A percentile compares a stretch with the other conserved stretches of the same genome.
phyloP scores from a whole-genome alignment of 768 basidiomycete genomes.

The Leccinum incarnatum region DNA sequence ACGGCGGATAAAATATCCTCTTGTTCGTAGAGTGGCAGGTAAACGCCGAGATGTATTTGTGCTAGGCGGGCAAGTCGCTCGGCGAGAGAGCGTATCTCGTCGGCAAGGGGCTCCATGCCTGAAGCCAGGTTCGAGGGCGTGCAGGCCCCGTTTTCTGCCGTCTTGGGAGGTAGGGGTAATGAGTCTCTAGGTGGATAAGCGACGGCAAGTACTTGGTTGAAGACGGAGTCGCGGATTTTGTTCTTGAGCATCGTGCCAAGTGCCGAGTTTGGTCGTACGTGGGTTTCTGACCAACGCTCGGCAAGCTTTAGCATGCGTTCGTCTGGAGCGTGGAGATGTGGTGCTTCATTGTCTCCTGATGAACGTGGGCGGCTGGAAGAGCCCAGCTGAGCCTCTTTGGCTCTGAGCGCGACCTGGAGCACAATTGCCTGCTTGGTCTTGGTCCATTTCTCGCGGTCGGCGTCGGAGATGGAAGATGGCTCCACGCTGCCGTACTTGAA shows the following conservation, averaged over 20 bases:
- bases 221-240: conserved; percentile 62
- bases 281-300: conserved; percentile 66
- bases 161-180: conserved; percentile 28
- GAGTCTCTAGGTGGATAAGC: conserved; percentile 48
- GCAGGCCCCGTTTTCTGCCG: conserved; percentile 20
- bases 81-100: conserved; percentile 63
- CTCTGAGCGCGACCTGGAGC: conserved; percentile 73
- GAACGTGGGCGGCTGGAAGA: conserved; percentile 25
- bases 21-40: conserved; percentile 73
- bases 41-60: conserved; percentile 71
- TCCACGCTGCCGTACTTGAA: conserved; percentile 39
- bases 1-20: conserved; percentile 39
- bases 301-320: conserved; percentile 55
- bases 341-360: conserved; percentile 25
- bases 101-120: conserved; percentile 70
- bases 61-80: conserved; percentile 73
- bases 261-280: conserved; percentile 59
- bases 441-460: conserved; percentile 53
- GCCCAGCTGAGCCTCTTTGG: conserved; percentile 42
- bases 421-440: conserved; percentile 61
- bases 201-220: conserved; percentile 53
- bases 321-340: conserved; percentile 39
- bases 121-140: conserved; percentile 32
- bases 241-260: conserved; percentile 59
- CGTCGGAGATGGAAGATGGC: conserved; percentile 23